Percentiles rank a stretch among this genome's conserved stretches.
Evolutionary conservation across 2,329 filamentous ascomycete genomes (phyloP).

Genomic region (Diaporthe australafricana): DNA sequence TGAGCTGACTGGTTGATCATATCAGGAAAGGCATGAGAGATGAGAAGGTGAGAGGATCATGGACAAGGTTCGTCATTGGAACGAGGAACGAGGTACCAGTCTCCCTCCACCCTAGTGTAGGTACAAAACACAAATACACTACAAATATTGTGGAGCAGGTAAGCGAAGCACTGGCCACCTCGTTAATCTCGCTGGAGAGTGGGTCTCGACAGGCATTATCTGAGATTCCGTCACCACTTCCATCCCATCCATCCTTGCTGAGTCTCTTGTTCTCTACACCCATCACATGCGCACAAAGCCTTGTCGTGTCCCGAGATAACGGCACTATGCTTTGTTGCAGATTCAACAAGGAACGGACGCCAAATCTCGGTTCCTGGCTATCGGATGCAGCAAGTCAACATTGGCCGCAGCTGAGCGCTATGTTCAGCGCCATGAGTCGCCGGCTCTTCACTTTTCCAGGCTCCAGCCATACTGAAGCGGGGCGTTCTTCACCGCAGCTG

Average conservation of each 20-base stretch:
- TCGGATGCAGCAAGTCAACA: neutral
- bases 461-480: neutral
- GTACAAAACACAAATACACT: no score
- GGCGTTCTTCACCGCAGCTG: neutral
- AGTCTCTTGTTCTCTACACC: neutral
- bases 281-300: conserved; percentile 8
- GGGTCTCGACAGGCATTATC: conserved; percentile 2
- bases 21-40: conserved; percentile 20
- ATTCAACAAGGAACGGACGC: neutral
- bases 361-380: conserved; percentile 13
- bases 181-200: conserved; percentile 19
- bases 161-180: conserved; percentile 10
- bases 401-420: conserved; percentile 17
- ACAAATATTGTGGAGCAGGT: neutral
- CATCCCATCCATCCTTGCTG: conserved; percentile 11
- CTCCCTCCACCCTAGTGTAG: no score
- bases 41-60: neutral
- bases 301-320: neutral
- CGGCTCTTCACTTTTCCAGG: neutral
- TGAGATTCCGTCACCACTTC: neutral
- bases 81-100: no score
- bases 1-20: neutral
- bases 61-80: neutral
- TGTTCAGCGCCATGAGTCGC: conserved; percentile 12
- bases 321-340: neutral